Evolutionary conservation across 176 grass and related monocot genomes (phyloP), one percentile per base, ranked within the genome.

Genomic region (Dactylis glomerata): DNA sequence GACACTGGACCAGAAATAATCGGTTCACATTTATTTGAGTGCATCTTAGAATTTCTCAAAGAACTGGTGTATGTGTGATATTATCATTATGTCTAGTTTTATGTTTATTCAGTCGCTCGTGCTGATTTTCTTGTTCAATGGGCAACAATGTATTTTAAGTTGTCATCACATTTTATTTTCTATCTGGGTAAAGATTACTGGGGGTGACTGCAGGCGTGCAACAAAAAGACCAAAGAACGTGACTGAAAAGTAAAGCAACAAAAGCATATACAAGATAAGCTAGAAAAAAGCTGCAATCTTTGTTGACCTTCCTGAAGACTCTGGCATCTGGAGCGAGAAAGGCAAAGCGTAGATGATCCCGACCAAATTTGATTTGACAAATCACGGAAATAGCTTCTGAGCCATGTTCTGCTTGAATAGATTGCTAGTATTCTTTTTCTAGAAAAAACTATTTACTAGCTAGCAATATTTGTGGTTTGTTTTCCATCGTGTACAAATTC

Each of bases 291-390:
- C 73, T 72, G 64, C 73, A 72, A 50, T 13, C 40, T 78, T 78
- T 88, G 69, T 41, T 30, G 63, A 68, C n/a, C 47, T 69, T 22
- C 49, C 13, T 31, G 76, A 80, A 58, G 59, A 85, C 77, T 45
- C 27, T 63, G 76, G 76, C 31, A 8, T 86, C 45, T 76, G 41
- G 22, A 80, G 42, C 56, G 20, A 17, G 17, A 24, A 68, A 40
- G n/a, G 51, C 30, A 50, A 75, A 76, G 50, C 1, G 49, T 24
- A 27, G 14, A 82, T 63, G 52, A 76, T 12, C 57, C 77, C 77
- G 81, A 54, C 50, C 65, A 31, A 73, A n/a, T 49, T 67, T 20
- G 51, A 30, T 54, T 65, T 19, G 12, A 71, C 16, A 68, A 26
- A 55, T 57, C 19, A 3, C 10, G 11, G 10, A 47, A 80, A 33